These are phyloP conservation scores for Fusarium aywerte DNA, from an alignment of 2,329 filamentous ascomycete genomes.

Conservation along the genomic window DNA sequence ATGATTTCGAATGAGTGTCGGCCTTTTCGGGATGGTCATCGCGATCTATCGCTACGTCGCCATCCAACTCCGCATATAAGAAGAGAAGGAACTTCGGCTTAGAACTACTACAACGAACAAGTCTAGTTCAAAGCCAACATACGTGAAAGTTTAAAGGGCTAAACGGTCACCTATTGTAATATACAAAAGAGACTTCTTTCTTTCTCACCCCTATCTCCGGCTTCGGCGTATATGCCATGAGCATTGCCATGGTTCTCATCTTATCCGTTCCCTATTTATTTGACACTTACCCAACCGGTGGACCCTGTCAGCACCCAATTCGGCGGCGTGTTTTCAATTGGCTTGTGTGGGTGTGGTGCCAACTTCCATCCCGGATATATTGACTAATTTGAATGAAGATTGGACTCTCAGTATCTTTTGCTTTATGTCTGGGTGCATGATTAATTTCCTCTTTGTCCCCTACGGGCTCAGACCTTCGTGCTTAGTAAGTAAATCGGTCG, in stretches of 20 bases:
- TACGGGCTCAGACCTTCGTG: constrained; percentile 6
- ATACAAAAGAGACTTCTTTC: too few species aligned
- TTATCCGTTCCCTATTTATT: constrained; percentile 8
- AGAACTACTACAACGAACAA: too few species aligned
- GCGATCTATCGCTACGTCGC: too few species aligned
- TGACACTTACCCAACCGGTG: neutral
- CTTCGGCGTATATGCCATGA: neutral
- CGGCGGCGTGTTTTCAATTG: constrained; percentile 4
- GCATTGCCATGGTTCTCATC: constrained; percentile 6
- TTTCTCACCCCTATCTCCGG: neutral
- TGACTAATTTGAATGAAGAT: neutral
- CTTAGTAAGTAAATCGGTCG: neutral
- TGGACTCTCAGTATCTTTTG: constrained; percentile 12
- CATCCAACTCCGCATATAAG: too few species aligned
- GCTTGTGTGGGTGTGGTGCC: constrained; percentile 3
- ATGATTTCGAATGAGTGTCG: neutral
- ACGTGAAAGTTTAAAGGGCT: too few species aligned
- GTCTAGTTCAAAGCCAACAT: too few species aligned
- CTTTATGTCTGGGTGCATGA: constrained; percentile 1
- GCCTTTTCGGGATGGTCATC: neutral
- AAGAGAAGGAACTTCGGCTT: too few species aligned
- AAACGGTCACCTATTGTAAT: too few species aligned
- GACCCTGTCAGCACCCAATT: constrained; percentile 1
- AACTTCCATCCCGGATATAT: constrained; percentile 4
- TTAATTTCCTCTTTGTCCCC: neutral